These are phyloP conservation scores for Trametes versicolor DNA, from an alignment of 1,284 basidiomycete species.

Conservation along the genomic window DNA sequence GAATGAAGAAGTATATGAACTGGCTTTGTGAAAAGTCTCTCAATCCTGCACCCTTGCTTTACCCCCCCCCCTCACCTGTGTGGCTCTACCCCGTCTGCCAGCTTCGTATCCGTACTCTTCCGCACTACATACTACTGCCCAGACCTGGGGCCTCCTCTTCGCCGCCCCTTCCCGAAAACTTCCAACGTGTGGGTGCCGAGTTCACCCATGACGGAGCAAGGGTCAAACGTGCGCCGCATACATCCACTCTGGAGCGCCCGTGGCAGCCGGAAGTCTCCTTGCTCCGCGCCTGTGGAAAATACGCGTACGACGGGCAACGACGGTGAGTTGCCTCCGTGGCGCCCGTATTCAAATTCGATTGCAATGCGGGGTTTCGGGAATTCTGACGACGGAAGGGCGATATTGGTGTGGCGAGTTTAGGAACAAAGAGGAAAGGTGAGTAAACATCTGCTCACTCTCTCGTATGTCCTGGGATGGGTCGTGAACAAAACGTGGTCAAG, in stretches of 20 bases:
- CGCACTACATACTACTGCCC: no score
- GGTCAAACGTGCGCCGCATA: background rate
- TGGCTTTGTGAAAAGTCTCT: no score
- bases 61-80: no score
- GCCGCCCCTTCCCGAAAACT: no score
- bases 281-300: background rate
- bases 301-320: no score
- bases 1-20: no score
- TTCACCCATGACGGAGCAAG: no score
- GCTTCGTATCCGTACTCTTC: no score
- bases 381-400: background rate
- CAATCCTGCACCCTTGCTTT: no score
- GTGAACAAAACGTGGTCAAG: background rate
- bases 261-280: background rate
- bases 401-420: background rate
- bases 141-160: no score
- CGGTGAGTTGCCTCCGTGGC: constrained; percentile 1
- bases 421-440: background rate
- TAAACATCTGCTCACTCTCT: background rate
- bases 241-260: background rate
- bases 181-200: no score
- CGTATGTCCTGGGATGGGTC: background rate
- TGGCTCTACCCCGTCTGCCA: no score
- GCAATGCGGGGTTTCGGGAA: background rate
- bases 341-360: background rate